phyloP scores from a whole-genome alignment of 75 land plant genomes.

The Larix kaempferi region DNA sequence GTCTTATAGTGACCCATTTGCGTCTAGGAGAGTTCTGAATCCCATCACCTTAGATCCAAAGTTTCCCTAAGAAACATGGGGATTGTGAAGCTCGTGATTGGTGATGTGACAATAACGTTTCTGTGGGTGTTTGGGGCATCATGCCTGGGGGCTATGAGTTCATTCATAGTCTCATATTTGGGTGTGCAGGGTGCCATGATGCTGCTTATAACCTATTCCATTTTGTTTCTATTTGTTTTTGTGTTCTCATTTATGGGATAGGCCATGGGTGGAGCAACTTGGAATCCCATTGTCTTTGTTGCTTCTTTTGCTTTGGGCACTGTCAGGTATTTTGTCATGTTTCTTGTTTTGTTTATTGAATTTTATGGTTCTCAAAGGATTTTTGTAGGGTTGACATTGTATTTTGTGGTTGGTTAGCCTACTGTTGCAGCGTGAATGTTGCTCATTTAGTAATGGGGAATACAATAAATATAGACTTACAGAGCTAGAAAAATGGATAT shows the following conservation, averaged over 20 bases:
- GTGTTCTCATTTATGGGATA: slow-evolving; percentile 42
- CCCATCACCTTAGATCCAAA: background rate
- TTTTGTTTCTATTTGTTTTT: slow-evolving; percentile 40
- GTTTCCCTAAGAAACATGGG: slow-evolving; percentile 28
- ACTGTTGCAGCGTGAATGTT: too few species aligned
- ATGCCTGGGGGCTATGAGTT: slow-evolving; percentile 47
- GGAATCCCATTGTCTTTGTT: slow-evolving; percentile 67
- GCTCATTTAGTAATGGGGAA: too few species aligned
- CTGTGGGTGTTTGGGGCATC: slow-evolving; percentile 72
- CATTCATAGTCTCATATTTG: slow-evolving; percentile 30
- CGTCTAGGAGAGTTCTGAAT: background rate
- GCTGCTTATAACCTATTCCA: slow-evolving; percentile 26
- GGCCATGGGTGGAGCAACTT: slow-evolving; percentile 70
- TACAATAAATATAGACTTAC: too few species aligned
- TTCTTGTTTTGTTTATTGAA: too few species aligned
- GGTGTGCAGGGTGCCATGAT: slow-evolving; percentile 12
- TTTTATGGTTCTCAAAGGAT: too few species aligned
- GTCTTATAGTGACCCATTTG: too few species aligned
- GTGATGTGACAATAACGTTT: slow-evolving; percentile 64
- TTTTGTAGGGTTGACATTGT: too few species aligned
- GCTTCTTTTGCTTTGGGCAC: slow-evolving; percentile 63
- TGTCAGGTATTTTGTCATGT: too few species aligned
- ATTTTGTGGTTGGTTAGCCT: too few species aligned
- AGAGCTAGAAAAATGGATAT: too few species aligned
- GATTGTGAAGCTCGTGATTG: slow-evolving; percentile 43